These are phyloP conservation scores for Abelmoschus esculentus DNA, from an alignment of 345 rosid genomes.

Conservation along the genomic window DNA sequence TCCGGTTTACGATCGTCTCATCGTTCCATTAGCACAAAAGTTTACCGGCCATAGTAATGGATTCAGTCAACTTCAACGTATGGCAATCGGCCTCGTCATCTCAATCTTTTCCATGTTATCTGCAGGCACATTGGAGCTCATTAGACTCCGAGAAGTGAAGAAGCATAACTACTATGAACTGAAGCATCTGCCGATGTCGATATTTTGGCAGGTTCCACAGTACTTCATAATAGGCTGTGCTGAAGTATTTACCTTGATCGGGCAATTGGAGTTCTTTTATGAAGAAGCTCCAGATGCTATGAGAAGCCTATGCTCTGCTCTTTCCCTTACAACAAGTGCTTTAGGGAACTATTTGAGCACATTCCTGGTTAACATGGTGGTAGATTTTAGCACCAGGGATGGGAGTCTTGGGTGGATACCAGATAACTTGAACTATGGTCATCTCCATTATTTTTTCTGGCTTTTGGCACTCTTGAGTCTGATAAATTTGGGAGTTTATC, in stretches of 20 bases:
- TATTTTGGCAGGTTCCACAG: conserved; percentile 29
- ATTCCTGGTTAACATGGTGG: conserved; percentile 31
- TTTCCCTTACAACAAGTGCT: conserved; percentile 36
- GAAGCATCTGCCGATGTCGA: conserved; percentile 18
- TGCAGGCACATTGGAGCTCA: conserved; percentile 14
- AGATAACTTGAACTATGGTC: conserved; percentile 40
- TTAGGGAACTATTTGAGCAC: conserved; percentile 42
- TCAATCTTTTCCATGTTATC: conserved; percentile 21
- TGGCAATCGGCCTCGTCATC: conserved; percentile 13
- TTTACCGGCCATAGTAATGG: conserved; percentile 14
- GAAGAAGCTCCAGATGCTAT: conserved; percentile 48
- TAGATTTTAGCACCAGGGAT: conserved; percentile 25
- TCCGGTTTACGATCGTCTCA: conserved; percentile 28
- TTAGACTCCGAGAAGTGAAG: conserved; percentile 13
- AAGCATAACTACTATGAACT: conserved; percentile 14
- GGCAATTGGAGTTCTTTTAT: conserved; percentile 41
- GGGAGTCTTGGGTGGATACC: conserved; percentile 45
- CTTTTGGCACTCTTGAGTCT: conserved; percentile 14
- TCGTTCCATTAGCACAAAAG: conserved; percentile 21
- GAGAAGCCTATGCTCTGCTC: conserved; percentile 47
- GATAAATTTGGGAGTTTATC: conserved; percentile 15
- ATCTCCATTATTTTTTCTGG: conserved; percentile 40
- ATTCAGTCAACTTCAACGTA: conserved; percentile 21
- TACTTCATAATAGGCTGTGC: conserved; percentile 42
- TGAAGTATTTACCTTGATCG: conserved; percentile 45